Conservation (phyloP, 352 stramenopile genomes). For the Nothophytophthora sp. region DNA sequence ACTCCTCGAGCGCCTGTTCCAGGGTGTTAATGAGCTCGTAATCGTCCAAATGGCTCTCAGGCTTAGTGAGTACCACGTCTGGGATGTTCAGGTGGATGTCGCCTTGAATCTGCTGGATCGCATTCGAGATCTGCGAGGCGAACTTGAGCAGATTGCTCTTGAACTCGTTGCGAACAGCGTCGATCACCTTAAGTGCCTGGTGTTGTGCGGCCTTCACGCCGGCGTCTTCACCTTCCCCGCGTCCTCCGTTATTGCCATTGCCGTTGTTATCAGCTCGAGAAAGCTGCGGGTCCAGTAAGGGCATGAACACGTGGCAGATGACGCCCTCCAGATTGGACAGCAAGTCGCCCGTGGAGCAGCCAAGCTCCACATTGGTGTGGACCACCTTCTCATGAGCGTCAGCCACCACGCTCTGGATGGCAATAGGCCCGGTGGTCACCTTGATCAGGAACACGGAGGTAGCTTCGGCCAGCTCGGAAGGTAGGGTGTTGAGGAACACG, state of each 20-base stretch:
- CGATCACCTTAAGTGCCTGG: conserved; percentile 80
- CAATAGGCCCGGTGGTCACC: conserved; percentile 48
- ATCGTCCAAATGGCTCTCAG: conserved; percentile 82
- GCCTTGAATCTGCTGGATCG: conserved; percentile 93
- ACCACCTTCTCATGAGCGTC: conserved; percentile 52
- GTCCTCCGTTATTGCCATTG: conserved; percentile 13
- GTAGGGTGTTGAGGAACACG: conserved; percentile 69
- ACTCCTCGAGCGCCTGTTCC: conserved; percentile 92
- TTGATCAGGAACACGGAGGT: conserved; percentile 85
- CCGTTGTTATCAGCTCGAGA: conserved; percentile 24
- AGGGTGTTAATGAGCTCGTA: conserved; percentile 89
- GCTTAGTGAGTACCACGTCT: conserved; percentile 90
- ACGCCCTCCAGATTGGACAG: conserved; percentile 85
- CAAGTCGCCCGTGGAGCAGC: conserved; percentile 86
- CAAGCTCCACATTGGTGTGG: conserved; percentile 80
- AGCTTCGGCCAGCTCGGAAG: conserved; percentile 56
- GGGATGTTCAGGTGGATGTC: conserved; percentile 94
- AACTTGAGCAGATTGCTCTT: conserved; percentile 93
- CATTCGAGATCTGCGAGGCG: conserved; percentile 90
- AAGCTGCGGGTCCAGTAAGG: conserved; percentile 77
- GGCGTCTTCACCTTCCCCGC: conserved; percentile 11
- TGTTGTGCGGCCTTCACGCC: conserved; percentile 22
- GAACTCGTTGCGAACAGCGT: conserved; percentile 87
- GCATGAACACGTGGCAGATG: conserved; percentile 90
- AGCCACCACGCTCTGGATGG: conserved; percentile 28